Evolutionary conservation across 257 asterid species (phyloP).

Genomic region (Solanum chmielewskii): DNA sequence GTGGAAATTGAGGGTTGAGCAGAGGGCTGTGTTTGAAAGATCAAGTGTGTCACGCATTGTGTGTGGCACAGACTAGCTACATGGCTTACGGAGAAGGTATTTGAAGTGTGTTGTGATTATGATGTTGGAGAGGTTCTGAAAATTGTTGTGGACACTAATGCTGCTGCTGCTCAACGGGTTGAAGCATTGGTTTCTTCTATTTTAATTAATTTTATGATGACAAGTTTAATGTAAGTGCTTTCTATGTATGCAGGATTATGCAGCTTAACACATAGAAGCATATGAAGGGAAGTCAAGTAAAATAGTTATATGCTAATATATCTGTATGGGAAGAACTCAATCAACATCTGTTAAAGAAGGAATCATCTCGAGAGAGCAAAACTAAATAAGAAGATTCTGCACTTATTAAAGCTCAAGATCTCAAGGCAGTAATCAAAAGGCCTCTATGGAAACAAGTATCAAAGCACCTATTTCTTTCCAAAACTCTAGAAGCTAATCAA

Average conservation of each 20-base stretch:
- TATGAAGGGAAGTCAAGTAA: neutral
- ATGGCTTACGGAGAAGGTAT: conserved; percentile 45
- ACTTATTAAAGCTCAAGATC: neutral
- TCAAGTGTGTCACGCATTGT: conserved; percentile 4
- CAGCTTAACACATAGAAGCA: neutral
- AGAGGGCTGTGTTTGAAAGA: conserved; percentile 22
- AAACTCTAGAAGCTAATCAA: neutral
- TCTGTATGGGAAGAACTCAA: neutral
- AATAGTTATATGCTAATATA: neutral
- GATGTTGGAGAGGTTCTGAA: conserved; percentile 49
- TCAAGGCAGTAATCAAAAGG: neutral
- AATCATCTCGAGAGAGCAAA: neutral
- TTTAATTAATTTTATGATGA: neutral
- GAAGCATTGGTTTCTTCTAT: conserved; percentile 23
- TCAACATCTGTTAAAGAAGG: neutral
- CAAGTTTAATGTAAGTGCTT: neutral
- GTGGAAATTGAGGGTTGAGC: conserved; percentile 59
- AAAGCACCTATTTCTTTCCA: neutral
- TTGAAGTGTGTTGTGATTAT: conserved; percentile 66
- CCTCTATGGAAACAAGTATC: neutral
- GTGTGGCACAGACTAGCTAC: conserved; percentile 58
- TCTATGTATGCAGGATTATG: neutral
- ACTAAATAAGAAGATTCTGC: too few species aligned
- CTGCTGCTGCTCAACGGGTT: conserved; percentile 2
- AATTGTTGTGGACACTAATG: conserved; percentile 50